Evolutionary conservation across 495 filamentous ascomycete genomes (phyloP).

Genomic region (Cercophora scortea): DNA sequence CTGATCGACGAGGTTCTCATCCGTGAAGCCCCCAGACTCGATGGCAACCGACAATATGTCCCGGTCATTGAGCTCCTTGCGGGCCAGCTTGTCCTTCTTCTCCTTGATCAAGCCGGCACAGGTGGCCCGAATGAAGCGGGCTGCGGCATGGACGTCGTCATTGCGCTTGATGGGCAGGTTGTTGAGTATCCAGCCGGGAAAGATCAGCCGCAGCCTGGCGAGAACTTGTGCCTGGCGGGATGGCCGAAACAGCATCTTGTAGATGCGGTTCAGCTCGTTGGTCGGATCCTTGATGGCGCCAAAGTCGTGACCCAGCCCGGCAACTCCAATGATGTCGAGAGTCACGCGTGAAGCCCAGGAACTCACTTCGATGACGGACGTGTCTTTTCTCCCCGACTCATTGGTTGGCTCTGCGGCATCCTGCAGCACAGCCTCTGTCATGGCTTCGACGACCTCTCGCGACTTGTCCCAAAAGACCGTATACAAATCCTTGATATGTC

Average conservation of each 20-base stretch:
- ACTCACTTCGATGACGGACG: constrained; percentile 55
- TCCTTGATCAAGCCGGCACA: constrained; percentile 59
- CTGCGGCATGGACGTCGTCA: constrained; percentile 45
- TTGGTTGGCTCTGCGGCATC: constrained; percentile 13
- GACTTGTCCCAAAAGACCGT: constrained; percentile 74
- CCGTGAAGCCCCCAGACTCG: constrained; percentile 64
- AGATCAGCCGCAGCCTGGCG: constrained; percentile 32
- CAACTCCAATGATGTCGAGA: constrained; percentile 80
- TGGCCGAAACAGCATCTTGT: constrained; percentile 50
- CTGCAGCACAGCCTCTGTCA: constrained; percentile 29
- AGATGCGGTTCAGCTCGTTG: constrained; percentile 59
- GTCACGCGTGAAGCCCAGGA: constrained; percentile 66
- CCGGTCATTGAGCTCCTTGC: constrained; percentile 43
- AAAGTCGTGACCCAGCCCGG: constrained; percentile 78
- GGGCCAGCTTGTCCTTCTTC: constrained; percentile 56
- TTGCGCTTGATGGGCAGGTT: constrained; percentile 62
- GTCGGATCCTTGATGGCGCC: constrained; percentile 55
- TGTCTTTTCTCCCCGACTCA: constrained; percentile 27
- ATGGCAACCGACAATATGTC: constrained; percentile 84
- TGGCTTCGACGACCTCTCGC: constrained; percentile 36
- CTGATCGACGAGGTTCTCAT: constrained; percentile 79
- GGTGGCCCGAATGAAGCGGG: constrained; percentile 49
- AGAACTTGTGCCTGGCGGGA: constrained; percentile 32
- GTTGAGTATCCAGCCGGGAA: constrained; percentile 42
- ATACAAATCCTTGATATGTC: constrained; percentile 81